Evolutionary conservation across 495 filamentous ascomycete genomes (phyloP).

Genomic region (Hypomontagnella monticulosa): DNA sequence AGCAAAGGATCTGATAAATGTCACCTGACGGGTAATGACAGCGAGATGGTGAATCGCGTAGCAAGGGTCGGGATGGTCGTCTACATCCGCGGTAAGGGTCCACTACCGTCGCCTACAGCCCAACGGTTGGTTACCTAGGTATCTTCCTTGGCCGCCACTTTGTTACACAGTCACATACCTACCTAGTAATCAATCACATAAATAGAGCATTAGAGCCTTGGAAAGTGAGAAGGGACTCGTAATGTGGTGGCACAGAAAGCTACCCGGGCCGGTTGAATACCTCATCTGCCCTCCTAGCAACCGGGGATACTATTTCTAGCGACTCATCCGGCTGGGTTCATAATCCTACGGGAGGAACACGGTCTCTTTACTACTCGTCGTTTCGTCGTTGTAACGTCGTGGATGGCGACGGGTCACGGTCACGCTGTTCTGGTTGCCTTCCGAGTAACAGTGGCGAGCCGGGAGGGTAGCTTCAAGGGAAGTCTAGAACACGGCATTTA

Average conservation of each 20-base stretch:
- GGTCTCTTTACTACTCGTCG: constrained; percentile 3
- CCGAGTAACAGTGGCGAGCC: constrained; percentile 18
- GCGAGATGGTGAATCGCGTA: constrained; percentile 39
- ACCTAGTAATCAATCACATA: constrained; percentile 36
- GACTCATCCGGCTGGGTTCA: constrained; percentile 31
- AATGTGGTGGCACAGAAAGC: constrained; percentile 23
- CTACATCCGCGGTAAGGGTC: constrained; percentile 42
- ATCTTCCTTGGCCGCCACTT: constrained; percentile 36
- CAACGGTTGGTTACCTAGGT: constrained; percentile 26
- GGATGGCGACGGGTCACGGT: constrained; percentile 5
- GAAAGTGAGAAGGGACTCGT: neutral
- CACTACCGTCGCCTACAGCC: constrained; percentile 18
- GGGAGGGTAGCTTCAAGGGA: constrained; percentile 11
- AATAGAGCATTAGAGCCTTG: constrained; percentile 1
- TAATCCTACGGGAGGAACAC: constrained; percentile 15
- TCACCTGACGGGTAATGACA: constrained; percentile 44
- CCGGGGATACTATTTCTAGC: constrained; percentile 20
- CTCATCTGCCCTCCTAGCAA: constrained; percentile 15
- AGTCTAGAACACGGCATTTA: constrained; percentile 40
- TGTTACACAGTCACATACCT: constrained; percentile 42
- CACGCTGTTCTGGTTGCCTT: neutral
- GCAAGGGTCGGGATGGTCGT: constrained; percentile 46
- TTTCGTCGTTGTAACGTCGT: constrained; percentile 18
- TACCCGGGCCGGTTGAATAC: constrained; percentile 24
- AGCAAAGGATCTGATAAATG: constrained; percentile 36